Evolutionary conservation across 2,329 filamentous ascomycete species (phyloP).

Genomic region (Cladobotryum protrusum): DNA sequence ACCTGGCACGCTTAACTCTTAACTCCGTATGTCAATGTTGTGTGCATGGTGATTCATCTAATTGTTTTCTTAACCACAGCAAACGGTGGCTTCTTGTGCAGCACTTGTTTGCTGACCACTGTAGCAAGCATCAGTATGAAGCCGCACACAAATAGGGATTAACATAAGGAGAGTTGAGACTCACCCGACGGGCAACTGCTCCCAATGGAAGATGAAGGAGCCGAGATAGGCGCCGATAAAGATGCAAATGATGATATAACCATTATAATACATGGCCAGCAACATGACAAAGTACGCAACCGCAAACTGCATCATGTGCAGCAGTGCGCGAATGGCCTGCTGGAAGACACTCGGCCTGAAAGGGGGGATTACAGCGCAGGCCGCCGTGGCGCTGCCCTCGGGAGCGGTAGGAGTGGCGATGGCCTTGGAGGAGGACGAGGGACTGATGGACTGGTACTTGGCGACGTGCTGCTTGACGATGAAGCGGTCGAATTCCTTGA

Average conservation of each 20-base stretch:
- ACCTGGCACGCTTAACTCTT: too few relatives aligned
- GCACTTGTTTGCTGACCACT: slow-evolving; percentile 27
- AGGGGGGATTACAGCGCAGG: slow-evolving; percentile 19
- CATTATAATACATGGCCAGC: slow-evolving; percentile 57
- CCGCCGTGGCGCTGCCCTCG: slow-evolving; percentile 6
- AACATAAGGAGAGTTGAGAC: slow-evolving; percentile 1
- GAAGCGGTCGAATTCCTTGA: slow-evolving; percentile 66
- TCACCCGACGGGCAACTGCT: slow-evolving; percentile 35
- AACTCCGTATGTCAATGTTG: too few relatives aligned
- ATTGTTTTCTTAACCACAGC: slow-evolving; percentile 29
- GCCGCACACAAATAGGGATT: neutral
- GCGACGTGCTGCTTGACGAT: slow-evolving; percentile 49
- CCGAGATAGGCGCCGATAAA: slow-evolving; percentile 71
- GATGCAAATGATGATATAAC: slow-evolving; percentile 76
- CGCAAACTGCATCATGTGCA: slow-evolving; percentile 67
- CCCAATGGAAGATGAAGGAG: slow-evolving; percentile 68
- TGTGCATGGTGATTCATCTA: too few relatives aligned
- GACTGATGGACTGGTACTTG: slow-evolving; percentile 20
- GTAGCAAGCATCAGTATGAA: neutral
- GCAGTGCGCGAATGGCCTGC: slow-evolving; percentile 57
- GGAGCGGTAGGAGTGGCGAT: slow-evolving; percentile 1
- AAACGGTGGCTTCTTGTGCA: slow-evolving; percentile 33
- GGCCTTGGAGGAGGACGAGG: slow-evolving; percentile 8
- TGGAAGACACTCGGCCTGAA: slow-evolving; percentile 57
- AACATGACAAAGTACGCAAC: slow-evolving; percentile 78